phyloP scores from a whole-genome alignment of 2,329 filamentous ascomycete genomes.

The Westerdykella aurantiaca region DNA sequence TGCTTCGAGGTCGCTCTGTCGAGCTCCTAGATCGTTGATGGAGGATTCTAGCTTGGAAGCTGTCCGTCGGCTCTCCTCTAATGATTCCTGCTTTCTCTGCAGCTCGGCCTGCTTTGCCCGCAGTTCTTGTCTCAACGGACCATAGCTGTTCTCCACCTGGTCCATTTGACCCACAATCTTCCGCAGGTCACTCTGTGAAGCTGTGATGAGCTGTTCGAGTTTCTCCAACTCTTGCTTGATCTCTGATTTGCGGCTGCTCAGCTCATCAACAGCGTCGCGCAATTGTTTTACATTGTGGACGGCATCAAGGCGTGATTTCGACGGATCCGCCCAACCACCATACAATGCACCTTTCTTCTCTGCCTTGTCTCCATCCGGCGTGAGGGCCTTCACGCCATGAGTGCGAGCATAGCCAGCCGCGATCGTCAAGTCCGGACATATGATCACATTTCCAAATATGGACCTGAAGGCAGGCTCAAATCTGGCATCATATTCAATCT shows the following conservation, averaged over 20 bases:
- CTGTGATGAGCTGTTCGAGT: constrained; percentile 84
- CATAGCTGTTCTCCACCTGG: constrained; percentile 75
- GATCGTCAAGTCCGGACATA: constrained; percentile 83
- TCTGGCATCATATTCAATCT: constrained; percentile 68
- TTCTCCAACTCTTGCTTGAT: constrained; percentile 66
- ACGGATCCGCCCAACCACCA: constrained; percentile 85
- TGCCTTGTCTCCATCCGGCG: constrained; percentile 86
- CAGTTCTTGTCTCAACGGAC: constrained; percentile 71
- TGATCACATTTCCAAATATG: constrained; percentile 91
- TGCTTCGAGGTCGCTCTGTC: constrained; percentile 68
- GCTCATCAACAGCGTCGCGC: constrained; percentile 66
- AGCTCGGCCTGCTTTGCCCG: constrained; percentile 68
- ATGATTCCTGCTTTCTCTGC: constrained; percentile 64
- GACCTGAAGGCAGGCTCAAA: constrained; percentile 87
- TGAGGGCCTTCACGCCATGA: constrained; percentile 88
- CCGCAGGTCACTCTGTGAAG: constrained; percentile 74
- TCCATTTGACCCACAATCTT: constrained; percentile 73
- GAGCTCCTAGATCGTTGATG: constrained; percentile 57
- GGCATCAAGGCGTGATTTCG: constrained; percentile 79
- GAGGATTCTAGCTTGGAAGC: constrained; percentile 63
- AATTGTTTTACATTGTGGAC: constrained; percentile 70
- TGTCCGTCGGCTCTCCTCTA: constrained; percentile 63
- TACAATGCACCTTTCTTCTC: constrained; percentile 95
- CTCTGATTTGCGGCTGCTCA: constrained; percentile 58
- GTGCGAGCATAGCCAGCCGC: constrained; percentile 88